These are phyloP conservation scores for Neonectria punicea DNA, from an alignment of 2,329 filamentous ascomycete genomes.

Conservation along the genomic window DNA sequence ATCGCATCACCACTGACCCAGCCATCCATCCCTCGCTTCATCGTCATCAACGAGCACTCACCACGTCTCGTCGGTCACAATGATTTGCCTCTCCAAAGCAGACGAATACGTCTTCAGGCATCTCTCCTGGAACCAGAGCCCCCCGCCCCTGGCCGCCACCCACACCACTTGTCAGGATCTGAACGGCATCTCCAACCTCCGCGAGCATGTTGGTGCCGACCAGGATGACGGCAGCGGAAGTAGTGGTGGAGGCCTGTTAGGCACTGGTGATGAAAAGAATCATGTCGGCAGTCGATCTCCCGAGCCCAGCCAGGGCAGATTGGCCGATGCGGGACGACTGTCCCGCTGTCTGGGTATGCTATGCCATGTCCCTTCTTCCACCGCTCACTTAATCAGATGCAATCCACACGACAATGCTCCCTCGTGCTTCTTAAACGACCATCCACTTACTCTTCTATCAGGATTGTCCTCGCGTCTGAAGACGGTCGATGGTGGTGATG, in stretches of 20 bases:
- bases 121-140: slow-evolving; percentile 65
- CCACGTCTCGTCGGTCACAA: slow-evolving; percentile 39
- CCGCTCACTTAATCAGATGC: not conserved
- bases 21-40: not conserved
- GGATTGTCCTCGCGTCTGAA: slow-evolving; percentile 47
- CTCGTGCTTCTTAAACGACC: not conserved
- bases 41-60: not conserved
- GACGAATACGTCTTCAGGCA: slow-evolving; percentile 61
- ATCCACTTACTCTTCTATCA: slow-evolving; percentile 22
- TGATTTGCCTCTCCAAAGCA: slow-evolving; percentile 67
- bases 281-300: slow-evolving; percentile 33
- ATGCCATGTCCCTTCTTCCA: not conserved
- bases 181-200: slow-evolving; percentile 64
- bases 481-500: slow-evolving; percentile 53
- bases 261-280: slow-evolving; percentile 42
- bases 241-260: slow-evolving; percentile 32
- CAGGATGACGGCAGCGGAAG: slow-evolving; percentile 47
- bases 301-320: slow-evolving; percentile 27
- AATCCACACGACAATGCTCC: slow-evolving; percentile 14
- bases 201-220: slow-evolving; percentile 53
- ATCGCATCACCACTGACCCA: slow-evolving; percentile 9
- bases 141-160: slow-evolving; percentile 58
- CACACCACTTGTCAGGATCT: slow-evolving; percentile 65
- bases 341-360: slow-evolving; percentile 42
- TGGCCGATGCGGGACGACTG: slow-evolving; percentile 45